Evolutionary conservation across 805 yeast species (phyloP), one percentile per base, ranked within the genome.

Genomic region (Pichia cephalocereana): DNA sequence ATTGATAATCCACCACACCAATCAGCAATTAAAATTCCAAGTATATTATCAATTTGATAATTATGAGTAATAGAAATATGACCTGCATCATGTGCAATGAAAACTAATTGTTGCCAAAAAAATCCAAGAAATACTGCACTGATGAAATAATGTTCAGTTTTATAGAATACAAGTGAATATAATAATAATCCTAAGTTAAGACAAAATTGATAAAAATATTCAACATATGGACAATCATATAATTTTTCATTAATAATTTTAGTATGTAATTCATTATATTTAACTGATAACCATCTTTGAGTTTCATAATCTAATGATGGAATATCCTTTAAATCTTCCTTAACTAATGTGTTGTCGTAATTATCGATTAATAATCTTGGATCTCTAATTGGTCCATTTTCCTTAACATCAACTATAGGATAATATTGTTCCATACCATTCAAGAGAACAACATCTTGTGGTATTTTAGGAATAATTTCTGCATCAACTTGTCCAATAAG

Each of bases 21-120:
- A 52, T 86, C 79, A 1, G 96, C 95, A 44, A 88, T 70, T 2
- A 78, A 45, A 63, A 82, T 77, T 1, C 95, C 95, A 49, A 86
- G 71, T 18, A 83, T 61, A 59, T 83, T 88, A 63, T 88, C 96
- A 10, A 77, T 42, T 55, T 81, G 83, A 64, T 83, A 88, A 57
- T 84, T 71, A 62, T 88, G 96, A 0, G 95, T 82, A 45, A 88
- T 83, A 2, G 88, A 75, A 14, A 86, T 75, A 62, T 88, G 96
- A 7, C 95, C 96, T 0, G 96, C 88, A 64, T 88, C 96, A 59
- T 88, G 96, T 1, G 83, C 96, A 46, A 86, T 81, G 61, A 88
- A 88, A 2, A 87, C 84, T 61, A 86, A 71, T 63, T 88, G 96
- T 56, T 88, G 96, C 96, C 96, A 88, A 9, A 83, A 86, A 41